These are phyloP conservation scores for Nematocida ausubeli DNA, from an alignment of 371 early-diverging fungal species.

Conservation along the genomic window DNA sequence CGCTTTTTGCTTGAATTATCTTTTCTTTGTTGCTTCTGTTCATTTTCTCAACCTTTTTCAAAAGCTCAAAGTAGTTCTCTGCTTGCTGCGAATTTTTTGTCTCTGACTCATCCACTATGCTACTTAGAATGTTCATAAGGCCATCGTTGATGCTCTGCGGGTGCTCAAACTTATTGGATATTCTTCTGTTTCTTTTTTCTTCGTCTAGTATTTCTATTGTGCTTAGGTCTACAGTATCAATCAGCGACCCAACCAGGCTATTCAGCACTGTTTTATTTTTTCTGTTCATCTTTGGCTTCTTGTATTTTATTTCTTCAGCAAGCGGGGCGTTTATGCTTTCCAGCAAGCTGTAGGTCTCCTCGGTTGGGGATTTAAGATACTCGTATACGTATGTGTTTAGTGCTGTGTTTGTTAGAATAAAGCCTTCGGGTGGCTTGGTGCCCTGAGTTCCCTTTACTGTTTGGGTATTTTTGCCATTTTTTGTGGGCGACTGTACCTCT, in stretches of 20 bases:
- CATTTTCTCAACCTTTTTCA: constrained; percentile 13
- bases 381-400: constrained; percentile 38
- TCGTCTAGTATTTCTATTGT: constrained; percentile 14
- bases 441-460: constrained; percentile 4
- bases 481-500: constrained; percentile 1
- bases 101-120: constrained; percentile 4
- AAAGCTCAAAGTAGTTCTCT: constrained; percentile 7
- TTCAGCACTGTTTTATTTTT: not conserved
- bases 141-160: not conserved
- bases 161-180: constrained; percentile 1
- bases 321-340: not conserved
- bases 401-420: constrained; percentile 15
- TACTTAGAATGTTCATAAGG: not conserved
- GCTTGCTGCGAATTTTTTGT: not conserved
- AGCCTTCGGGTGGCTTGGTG: constrained; percentile 8
- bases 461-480: constrained; percentile 2
- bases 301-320: not conserved
- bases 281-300: not conserved
- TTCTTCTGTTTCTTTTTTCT: constrained; percentile 17
- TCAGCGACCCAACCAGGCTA: constrained; percentile 20
- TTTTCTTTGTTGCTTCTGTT: constrained; percentile 17
- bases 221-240: not conserved
- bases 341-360: constrained; percentile 28
- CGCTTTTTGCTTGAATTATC: not conserved
- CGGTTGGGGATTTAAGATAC: constrained; percentile 26